phyloP scores from a whole-genome alignment of 345 rosid species.

The Populus pruinosa region DNA sequence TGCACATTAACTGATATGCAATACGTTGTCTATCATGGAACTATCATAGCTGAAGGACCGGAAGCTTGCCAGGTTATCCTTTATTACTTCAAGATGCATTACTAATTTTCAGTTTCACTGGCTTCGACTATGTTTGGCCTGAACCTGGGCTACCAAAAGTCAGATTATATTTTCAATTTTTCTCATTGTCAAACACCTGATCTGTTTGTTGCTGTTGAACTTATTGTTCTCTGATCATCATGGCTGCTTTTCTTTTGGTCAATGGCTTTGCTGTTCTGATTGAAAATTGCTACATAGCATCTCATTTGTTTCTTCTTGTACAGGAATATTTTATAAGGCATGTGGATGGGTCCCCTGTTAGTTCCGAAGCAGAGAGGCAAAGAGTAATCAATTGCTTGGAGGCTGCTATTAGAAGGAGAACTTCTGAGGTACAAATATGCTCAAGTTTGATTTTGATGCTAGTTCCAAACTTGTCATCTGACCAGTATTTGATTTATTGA shows the following conservation, averaged over 20 bases:
- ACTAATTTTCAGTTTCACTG: constrained; percentile 2
- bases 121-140: background rate
- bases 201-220: background rate
- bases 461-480: background rate
- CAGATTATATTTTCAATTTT: background rate
- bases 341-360: constrained; percentile 77
- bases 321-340: constrained; percentile 95
- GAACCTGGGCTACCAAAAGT: background rate
- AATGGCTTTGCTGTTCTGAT: too few relatives aligned
- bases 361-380: constrained; percentile 92
- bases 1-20: constrained; percentile 86
- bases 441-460: constrained; percentile 7
- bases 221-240: background rate
- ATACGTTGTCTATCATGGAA: constrained; percentile 70
- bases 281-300: background rate
- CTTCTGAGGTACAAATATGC: constrained; percentile 45
- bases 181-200: background rate
- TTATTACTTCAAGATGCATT: background rate
- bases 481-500: background rate
- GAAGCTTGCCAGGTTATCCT: constrained; percentile 69
- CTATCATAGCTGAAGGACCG: constrained; percentile 64
- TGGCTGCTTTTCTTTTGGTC: background rate
- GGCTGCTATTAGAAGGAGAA: constrained; percentile 87
- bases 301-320: constrained; percentile 5
- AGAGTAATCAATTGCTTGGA: constrained; percentile 86